Evolutionary conservation across 2,329 filamentous ascomycete species (phyloP).

Genomic region (Ceratocystis ficicola): DNA sequence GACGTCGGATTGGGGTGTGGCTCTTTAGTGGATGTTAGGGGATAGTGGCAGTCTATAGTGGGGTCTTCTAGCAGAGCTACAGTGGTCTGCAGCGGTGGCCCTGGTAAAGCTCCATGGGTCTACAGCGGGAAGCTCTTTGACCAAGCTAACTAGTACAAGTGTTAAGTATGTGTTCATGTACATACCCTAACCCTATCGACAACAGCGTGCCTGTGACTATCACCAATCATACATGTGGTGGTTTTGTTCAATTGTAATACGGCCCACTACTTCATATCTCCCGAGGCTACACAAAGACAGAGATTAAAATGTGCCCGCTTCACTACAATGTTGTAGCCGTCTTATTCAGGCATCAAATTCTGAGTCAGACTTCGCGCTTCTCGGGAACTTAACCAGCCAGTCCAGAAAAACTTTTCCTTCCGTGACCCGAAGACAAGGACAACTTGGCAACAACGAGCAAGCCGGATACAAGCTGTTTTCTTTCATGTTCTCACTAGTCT

Average conservation of each 20-base stretch:
- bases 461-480: too few species aligned
- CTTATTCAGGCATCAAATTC: constrained; percentile 7
- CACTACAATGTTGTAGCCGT: background rate
- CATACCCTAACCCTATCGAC: too few species aligned
- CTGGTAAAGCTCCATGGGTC: background rate
- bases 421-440: background rate
- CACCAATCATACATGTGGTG: too few species aligned
- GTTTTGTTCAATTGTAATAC: too few species aligned
- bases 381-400: background rate
- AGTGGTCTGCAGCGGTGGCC: background rate
- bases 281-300: background rate
- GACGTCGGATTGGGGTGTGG: too few species aligned
- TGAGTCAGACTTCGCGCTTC: background rate
- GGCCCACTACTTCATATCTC: background rate
- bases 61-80: background rate
- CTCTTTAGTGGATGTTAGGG: too few species aligned
- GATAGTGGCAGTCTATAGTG: background rate
- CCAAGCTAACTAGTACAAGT: too few species aligned
- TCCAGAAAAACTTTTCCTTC: background rate
- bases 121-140: too few species aligned
- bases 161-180: too few species aligned
- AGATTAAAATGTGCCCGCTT: background rate
- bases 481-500: too few species aligned
- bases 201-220: too few species aligned
- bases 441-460: too few species aligned